Base-by-base conservation (phyloP, 2,329 filamentous ascomycete species). In the Aspergillus sp. region DNA sequence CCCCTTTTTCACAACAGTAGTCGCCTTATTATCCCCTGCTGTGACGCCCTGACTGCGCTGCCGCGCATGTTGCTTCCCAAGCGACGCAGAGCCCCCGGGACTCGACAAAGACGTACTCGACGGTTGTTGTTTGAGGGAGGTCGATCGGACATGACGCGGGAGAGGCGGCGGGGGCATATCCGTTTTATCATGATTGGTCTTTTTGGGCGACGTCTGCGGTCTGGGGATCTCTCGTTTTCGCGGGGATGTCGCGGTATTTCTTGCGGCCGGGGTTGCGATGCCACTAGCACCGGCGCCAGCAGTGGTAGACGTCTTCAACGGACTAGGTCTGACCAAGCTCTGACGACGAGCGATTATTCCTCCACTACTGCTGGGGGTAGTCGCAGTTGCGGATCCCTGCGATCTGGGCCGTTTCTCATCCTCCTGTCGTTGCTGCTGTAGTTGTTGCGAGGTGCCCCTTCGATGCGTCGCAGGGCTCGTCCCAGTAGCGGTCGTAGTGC, bases 101-200 rank as follows among this genome's bases (percentile, higher is more conserved):
- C 52, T 59, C 4, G 58, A 47, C 36, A 8, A 19, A 28, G 36
- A 26, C 26, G 36, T 39, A 7, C 48, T 48, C 19, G 50, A 49
- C n/a, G 62, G 62, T 46, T 70, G 67, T 50, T 62, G 67, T 50
- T 62, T 57, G 36, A 70, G 44, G 8, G 68, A 70, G 5, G 63
- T 56, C 3, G 68, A 70, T 43, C 67, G 58, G 19, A 50, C 49
- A 19, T 63, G 59, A 19, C 66, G 65, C 5, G 61, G 53, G n/a
- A 42, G 12, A 29, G 40, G 40, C 2, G 62, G 62, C 4, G 66
- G 64, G 32, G 53, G 57, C 61, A 67, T 64, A 12, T 60, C 56
- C n/a, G 58, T 55, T 46, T 63, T 19, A 19, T 19, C 19, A 19
- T 19, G 19, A 19, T 19, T 19, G 19, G 19, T 19, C 19, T 19